phyloP scores from a whole-genome alignment of 1,284 basidiomycete genomes.

The Ganoderma lucidum region DNA sequence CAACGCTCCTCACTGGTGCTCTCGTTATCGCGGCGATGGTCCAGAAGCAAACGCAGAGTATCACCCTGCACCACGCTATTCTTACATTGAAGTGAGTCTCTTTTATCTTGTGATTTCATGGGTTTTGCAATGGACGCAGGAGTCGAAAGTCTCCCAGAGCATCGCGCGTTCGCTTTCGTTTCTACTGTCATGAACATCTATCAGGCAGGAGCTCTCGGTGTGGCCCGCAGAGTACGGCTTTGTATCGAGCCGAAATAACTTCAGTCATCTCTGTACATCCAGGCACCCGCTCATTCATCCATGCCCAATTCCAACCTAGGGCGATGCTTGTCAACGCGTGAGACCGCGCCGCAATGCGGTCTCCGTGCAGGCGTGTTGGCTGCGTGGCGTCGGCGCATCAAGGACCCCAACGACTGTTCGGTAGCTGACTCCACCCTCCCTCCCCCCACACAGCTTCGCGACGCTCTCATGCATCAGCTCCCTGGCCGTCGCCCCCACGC shows the following conservation, averaged over 20 bases:
- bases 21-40: conserved; percentile 42
- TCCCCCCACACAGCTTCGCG: conserved; percentile 33
- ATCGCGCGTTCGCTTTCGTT: too few species aligned
- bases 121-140: too few species aligned
- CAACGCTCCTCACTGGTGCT: conserved; percentile 39
- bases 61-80: conserved; percentile 41
- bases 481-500: conserved; percentile 39
- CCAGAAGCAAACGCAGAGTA: conserved; percentile 31
- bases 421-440: conserved; percentile 8
- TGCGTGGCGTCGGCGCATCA: not conserved
- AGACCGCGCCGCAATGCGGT: not conserved
- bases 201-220: too few species aligned
- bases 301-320: too few species aligned
- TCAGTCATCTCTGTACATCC: too few species aligned
- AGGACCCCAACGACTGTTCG: not conserved
- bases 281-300: too few species aligned
- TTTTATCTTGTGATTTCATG: not conserved
- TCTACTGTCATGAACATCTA: too few species aligned
- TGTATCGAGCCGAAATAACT: too few species aligned
- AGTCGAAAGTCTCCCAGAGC: too few species aligned
- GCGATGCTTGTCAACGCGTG: not conserved
- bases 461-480: conserved; percentile 43
- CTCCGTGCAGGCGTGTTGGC: not conserved
- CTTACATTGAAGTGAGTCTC: conserved; percentile 39
- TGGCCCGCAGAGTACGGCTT: too few species aligned